Conservation (phyloP, 441 rosid species). For the Gossypium aridum region DNA sequence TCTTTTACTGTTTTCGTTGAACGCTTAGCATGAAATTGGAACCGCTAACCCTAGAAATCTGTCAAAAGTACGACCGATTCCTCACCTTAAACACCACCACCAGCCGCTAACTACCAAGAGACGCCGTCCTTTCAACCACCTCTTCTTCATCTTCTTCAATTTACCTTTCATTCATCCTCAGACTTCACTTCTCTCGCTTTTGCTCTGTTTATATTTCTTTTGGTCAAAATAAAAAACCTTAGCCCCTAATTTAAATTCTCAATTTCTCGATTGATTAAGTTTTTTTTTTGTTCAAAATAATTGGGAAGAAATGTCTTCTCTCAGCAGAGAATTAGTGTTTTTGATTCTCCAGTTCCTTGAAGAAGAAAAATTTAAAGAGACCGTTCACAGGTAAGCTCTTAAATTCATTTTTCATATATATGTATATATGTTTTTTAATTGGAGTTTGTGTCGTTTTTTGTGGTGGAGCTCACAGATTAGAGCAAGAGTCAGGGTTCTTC, state of each 20-base stretch:
- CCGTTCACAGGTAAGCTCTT: constrained; percentile 30
- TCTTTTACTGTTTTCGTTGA: constrained; percentile 25
- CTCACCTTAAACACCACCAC: constrained; percentile 5
- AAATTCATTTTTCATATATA: background rate
- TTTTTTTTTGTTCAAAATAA: background rate
- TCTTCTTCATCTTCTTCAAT: background rate
- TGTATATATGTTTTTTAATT: constrained; percentile 5
- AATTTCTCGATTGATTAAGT: background rate
- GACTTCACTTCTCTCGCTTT: background rate
- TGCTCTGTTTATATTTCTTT: background rate
- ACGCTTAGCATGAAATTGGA: constrained; percentile 29
- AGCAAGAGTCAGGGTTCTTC: constrained; percentile 20
- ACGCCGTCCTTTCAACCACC: constrained; percentile 11
- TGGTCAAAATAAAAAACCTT: constrained; percentile 6
- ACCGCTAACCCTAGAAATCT: constrained; percentile 38
- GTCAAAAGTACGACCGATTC: constrained; percentile 14
- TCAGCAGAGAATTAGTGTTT: constrained; percentile 40
- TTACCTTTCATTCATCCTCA: background rate
- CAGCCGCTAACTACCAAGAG: background rate
- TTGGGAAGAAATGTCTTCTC: constrained; percentile 28
- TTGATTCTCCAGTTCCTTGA: constrained; percentile 38
- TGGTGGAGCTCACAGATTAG: constrained; percentile 2
- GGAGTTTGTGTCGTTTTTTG: background rate
- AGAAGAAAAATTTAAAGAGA: constrained; percentile 17
- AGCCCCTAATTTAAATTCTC: constrained; percentile 5